Conservation (phyloP, 257 asterid species). For the Solanum arcanum region DNA sequence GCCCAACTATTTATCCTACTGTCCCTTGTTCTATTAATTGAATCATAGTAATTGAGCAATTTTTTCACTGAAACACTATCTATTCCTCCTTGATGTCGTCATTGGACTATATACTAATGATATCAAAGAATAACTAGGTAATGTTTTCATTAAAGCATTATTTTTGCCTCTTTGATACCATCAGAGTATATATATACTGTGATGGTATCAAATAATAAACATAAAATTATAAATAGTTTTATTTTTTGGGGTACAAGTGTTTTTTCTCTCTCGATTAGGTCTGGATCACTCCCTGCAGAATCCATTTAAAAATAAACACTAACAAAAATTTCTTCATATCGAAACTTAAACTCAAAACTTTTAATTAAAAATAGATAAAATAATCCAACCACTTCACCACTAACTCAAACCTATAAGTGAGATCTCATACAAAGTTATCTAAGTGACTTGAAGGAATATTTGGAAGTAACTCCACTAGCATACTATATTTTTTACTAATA, state of each 20-base stretch:
- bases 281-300: rapidly evolving
- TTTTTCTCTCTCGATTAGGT: neutral
- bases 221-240: too few species aligned
- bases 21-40: neutral
- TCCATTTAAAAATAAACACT: neutral
- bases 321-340: rapidly evolving
- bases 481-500: neutral
- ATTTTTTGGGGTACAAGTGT: too few species aligned
- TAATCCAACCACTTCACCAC: neutral
- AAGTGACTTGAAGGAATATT: neutral
- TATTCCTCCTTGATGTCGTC: neutral
- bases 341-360: too few species aligned
- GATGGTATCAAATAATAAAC: too few species aligned
- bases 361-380: too few species aligned
- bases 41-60: neutral
- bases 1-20: neutral
- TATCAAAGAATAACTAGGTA: too few species aligned
- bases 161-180: neutral
- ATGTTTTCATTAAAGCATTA: too few species aligned
- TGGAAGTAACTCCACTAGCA: neutral
- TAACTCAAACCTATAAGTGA: neutral
- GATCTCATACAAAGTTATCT: neutral
- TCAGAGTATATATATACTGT: too few species aligned
- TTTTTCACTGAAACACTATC: neutral
- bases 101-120: too few species aligned